Percentiles rank a stretch among this genome's conserved stretches.
Evolutionary conservation across 345 rosid species (phyloP).

Genomic region (Stellera chamaejasme): DNA sequence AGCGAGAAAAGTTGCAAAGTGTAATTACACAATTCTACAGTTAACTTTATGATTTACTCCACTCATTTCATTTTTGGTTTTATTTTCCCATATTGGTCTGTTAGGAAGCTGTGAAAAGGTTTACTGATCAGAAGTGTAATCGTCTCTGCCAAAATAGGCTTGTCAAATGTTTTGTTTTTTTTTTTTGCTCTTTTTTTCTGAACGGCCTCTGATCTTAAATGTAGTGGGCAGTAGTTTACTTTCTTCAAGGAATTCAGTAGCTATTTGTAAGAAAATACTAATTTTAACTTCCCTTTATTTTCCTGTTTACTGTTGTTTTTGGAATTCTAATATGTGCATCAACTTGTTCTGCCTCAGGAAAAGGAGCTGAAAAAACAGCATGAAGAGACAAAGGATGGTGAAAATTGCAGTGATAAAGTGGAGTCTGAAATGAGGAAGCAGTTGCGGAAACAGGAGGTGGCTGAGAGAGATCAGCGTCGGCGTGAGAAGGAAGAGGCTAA

Average conservation of each 20-base stretch:
- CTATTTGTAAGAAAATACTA: background rate
- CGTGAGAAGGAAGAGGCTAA: conserved; percentile 70
- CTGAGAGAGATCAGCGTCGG: conserved; percentile 61
- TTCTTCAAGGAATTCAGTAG: background rate
- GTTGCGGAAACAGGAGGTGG: conserved; percentile 63
- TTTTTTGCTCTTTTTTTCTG: background rate
- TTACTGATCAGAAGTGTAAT: too few relatives aligned
- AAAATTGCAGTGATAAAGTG: conserved; percentile 52
- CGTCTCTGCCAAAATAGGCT: too few relatives aligned
- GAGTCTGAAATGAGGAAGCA: conserved; percentile 55
- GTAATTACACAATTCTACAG: conserved; percentile 25
- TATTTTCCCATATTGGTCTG: background rate
- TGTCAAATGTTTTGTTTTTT: background rate
- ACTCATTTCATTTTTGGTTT: background rate
- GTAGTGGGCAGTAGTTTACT: background rate
- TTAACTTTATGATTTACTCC: background rate
- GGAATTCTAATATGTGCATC: background rate
- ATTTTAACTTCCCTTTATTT: background rate
- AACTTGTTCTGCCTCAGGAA: conserved; percentile 36
- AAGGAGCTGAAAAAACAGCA: conserved; percentile 57
- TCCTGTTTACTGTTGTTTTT: background rate
- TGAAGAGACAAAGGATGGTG: conserved; percentile 47
- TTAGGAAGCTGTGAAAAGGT: too few relatives aligned
- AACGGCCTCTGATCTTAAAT: background rate
- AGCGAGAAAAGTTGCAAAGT: conserved; percentile 50